Conservation (phyloP, 2,329 filamentous ascomycete species). For the Sarocladium brachiariae region DNA sequence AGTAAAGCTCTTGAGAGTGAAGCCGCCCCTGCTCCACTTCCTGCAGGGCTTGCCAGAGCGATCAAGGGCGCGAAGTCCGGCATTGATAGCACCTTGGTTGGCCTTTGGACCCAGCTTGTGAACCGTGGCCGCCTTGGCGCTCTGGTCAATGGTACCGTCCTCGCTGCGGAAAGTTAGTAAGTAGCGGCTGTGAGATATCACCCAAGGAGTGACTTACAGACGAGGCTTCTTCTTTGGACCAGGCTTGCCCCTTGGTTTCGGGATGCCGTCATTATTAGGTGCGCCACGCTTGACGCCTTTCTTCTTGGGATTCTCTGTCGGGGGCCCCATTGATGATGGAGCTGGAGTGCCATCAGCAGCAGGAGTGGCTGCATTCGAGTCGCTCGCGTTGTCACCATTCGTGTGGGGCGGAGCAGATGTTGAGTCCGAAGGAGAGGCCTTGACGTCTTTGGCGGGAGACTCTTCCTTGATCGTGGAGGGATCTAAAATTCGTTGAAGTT, state of each 20-base stretch:
- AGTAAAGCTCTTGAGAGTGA: slow-evolving; percentile 87
- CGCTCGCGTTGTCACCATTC: slow-evolving; percentile 50
- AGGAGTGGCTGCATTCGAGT: slow-evolving; percentile 55
- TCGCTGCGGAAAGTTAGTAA: slow-evolving; percentile 40
- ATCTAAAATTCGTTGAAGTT: slow-evolving; percentile 44
- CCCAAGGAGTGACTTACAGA: slow-evolving; percentile 59
- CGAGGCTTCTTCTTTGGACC: slow-evolving; percentile 95
- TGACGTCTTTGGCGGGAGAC: slow-evolving; percentile 28
- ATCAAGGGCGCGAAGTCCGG: slow-evolving; percentile 87
- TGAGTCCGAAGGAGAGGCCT: slow-evolving; percentile 30
- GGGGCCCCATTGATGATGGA: slow-evolving; percentile 52
- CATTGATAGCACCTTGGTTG: slow-evolving; percentile 96
- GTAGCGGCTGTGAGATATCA: background rate
- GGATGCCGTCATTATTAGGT: slow-evolving; percentile 52
- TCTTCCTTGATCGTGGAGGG: slow-evolving; percentile 36
- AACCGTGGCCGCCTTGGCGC: slow-evolving; percentile 42
- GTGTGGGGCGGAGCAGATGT: slow-evolving; percentile 30
- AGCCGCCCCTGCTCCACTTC: slow-evolving; percentile 78
- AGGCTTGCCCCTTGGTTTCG: slow-evolving; percentile 78
- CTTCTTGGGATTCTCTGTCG: slow-evolving; percentile 59
- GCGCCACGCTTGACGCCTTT: slow-evolving; percentile 68
- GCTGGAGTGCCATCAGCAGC: slow-evolving; percentile 48
- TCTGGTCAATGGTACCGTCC: slow-evolving; percentile 55
- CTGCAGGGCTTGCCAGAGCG: slow-evolving; percentile 86
- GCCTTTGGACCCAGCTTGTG: slow-evolving; percentile 94